Evolutionary conservation across 139 green algal genomes (phyloP).

Genomic region (Haematococcus lacustris): DNA sequence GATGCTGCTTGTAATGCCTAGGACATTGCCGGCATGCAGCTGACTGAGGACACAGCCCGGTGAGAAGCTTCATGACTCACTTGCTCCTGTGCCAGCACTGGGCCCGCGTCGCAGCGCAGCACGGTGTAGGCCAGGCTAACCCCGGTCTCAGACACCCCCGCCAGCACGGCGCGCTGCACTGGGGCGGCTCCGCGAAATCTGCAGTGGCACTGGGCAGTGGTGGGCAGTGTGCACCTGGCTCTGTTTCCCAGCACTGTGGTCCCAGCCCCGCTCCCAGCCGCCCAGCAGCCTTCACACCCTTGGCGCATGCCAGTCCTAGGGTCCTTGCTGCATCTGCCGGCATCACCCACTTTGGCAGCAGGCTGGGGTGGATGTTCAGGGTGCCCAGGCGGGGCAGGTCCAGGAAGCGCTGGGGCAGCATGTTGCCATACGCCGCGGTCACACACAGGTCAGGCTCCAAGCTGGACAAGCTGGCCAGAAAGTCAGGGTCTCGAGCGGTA

Average conservation of each 20-base stretch:
- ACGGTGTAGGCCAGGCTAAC: conserved; percentile 93
- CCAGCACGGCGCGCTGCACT: conserved; percentile 74
- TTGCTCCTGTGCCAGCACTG: conserved; percentile 70
- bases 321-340: background rate
- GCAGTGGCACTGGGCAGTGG: too few relatives aligned
- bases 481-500: conserved; percentile 34
- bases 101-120: conserved; percentile 86
- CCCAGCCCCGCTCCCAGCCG: too few relatives aligned
- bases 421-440: conserved; percentile 96
- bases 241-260: too few relatives aligned
- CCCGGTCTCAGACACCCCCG: conserved; percentile 58
- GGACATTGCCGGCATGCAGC: too few relatives aligned
- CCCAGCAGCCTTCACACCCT: too few relatives aligned
- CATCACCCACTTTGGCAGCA: conserved; percentile 63
- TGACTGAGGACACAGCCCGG: background rate
- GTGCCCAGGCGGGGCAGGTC: conserved; percentile 78
- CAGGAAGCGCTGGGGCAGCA: conserved; percentile 86
- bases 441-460: conserved; percentile 87
- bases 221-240: too few relatives aligned
- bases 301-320: too few relatives aligned
- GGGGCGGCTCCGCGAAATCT: conserved; percentile 90
- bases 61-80: conserved; percentile 5
- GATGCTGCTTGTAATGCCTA: too few relatives aligned
- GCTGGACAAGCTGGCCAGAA: conserved; percentile 57
- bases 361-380: conserved; percentile 94